Evolutionary conservation across 441 rosid genomes (phyloP).

Genomic region (Corymbia citriodora): DNA sequence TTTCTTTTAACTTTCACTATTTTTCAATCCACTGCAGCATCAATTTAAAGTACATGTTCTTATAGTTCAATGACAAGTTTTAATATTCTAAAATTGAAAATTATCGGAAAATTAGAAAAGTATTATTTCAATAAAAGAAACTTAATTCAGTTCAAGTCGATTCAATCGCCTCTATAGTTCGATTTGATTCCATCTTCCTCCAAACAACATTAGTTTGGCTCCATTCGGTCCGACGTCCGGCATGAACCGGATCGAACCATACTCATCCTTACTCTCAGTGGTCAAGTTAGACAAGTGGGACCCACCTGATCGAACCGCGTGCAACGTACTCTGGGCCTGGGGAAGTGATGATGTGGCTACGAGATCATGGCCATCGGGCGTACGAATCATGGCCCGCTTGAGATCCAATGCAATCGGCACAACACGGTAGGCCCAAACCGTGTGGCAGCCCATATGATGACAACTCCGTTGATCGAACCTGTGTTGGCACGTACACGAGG

Average conservation of each 20-base stretch:
- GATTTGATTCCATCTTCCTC: background rate
- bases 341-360: background rate
- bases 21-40: background rate
- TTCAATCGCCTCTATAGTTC: background rate
- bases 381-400: background rate
- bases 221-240: background rate
- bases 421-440: background rate
- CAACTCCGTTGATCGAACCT: background rate
- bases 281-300: background rate
- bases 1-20: background rate
- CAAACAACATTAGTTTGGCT: background rate
- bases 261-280: background rate
- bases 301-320: background rate
- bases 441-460: background rate
- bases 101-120: background rate
- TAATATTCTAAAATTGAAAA: background rate
- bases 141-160: background rate
- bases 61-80: background rate
- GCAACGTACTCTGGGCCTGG: background rate
- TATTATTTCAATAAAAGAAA: background rate
- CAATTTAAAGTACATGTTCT: background rate
- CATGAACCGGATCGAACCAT: rapidly evolving
- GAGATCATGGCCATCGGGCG: background rate
- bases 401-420: background rate
- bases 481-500: background rate